phyloP scores from a whole-genome alignment of 2,329 filamentous ascomycete genomes.

The Fonsecaea multimorphosa region DNA sequence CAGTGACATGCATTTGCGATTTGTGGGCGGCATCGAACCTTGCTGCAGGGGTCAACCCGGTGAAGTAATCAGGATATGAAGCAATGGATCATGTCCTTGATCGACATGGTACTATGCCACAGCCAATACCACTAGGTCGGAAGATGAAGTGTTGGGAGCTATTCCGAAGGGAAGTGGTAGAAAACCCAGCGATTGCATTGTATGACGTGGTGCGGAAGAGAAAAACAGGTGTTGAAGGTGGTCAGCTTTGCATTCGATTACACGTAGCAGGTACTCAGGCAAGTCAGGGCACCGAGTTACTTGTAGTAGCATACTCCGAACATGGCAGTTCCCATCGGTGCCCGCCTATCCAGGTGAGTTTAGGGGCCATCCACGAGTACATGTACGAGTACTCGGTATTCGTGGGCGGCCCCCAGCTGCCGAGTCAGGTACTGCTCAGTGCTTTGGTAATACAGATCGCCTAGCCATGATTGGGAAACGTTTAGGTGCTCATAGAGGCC shows the following conservation, averaged over 20 bases:
- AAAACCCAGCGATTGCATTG: not conserved
- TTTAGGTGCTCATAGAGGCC: not conserved
- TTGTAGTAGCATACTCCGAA: too few relatives aligned
- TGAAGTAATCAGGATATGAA: conserved; percentile 10
- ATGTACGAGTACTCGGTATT: too few relatives aligned
- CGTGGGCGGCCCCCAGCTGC: not conserved
- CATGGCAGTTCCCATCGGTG: too few relatives aligned
- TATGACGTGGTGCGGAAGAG: not conserved
- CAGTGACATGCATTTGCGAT: conserved; percentile 9
- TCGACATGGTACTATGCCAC: conserved; percentile 8
- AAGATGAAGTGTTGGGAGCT: not conserved
- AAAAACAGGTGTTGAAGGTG: not conserved
- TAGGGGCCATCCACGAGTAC: too few relatives aligned
- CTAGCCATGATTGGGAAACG: not conserved
- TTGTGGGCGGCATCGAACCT: conserved; percentile 7
- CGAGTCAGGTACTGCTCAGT: not conserved
- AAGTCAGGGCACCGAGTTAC: too few relatives aligned
- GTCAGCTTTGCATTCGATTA: not conserved
- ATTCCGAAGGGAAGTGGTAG: not conserved
- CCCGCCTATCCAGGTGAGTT: too few relatives aligned
- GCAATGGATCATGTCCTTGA: conserved; percentile 2
- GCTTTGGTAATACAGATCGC: not conserved
- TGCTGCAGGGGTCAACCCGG: conserved; percentile 9
- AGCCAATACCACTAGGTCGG: not conserved
- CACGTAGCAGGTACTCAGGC: too few relatives aligned